Evolutionary conservation across 139 green algal genomes (phyloP).

Genomic region (Axilococcus clingmanii): DNA sequence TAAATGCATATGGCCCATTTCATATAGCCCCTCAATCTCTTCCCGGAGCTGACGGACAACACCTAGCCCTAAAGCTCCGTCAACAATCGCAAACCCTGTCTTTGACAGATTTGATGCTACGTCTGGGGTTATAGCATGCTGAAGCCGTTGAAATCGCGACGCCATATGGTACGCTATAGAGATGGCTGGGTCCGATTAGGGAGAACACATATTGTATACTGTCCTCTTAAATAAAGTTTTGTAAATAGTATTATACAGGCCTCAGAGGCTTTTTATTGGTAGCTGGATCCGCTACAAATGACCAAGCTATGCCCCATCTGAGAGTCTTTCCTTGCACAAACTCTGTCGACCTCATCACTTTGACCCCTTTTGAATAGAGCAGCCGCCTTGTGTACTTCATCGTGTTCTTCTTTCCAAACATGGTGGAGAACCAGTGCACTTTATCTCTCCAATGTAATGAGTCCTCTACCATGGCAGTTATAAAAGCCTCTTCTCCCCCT

Average conservation of each 20-base stretch:
- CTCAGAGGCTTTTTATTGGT: constrained; percentile 40
- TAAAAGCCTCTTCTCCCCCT: constrained; percentile 84
- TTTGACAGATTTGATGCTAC: background rate
- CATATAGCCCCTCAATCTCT: constrained; percentile 28
- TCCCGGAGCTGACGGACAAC: constrained; percentile 7
- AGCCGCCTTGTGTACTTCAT: constrained; percentile 30
- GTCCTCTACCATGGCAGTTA: constrained; percentile 75
- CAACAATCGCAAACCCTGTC: constrained; percentile 41
- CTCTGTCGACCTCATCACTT: constrained; percentile 65
- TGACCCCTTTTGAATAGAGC: constrained; percentile 33
- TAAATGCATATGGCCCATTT: constrained; percentile 37
- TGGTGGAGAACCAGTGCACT: constrained; percentile 71
- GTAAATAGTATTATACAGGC: no score
- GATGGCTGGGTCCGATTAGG: no score
- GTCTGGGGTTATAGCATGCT: background rate
- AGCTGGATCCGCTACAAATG: constrained; percentile 45
- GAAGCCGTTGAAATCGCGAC: constrained; percentile 1
- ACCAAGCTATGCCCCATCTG: constrained; percentile 84
- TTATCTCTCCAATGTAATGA: constrained; percentile 29
- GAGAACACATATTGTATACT: no score
- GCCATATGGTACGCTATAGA: no score
- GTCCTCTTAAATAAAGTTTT: no score
- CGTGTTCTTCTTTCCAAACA: constrained; percentile 77
- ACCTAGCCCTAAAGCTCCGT: constrained; percentile 23
- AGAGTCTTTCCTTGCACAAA: constrained; percentile 75